These are phyloP conservation scores for Arabis alpina DNA, from an alignment of 345 rosid genomes.

Conservation along the genomic window DNA sequence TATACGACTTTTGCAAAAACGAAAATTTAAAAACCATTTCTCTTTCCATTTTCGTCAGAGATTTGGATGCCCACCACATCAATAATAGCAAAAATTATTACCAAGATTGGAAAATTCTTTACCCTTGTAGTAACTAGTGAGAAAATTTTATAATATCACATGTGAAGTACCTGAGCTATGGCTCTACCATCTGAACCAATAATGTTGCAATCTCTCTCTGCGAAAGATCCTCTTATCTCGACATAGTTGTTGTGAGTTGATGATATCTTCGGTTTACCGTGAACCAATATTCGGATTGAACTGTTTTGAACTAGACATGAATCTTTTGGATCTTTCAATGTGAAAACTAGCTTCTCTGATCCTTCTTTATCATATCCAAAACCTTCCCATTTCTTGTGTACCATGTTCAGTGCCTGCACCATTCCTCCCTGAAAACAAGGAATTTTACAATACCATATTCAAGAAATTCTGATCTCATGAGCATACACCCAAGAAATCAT, in stretches of 20 bases:
- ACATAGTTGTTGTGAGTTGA: conserved; percentile 49
- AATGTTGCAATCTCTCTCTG: conserved; percentile 59
- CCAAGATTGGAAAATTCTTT: background rate
- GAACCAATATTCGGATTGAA: conserved; percentile 50
- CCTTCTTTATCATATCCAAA: conserved; percentile 66
- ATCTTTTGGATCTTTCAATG: conserved; percentile 57
- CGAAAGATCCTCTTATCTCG: conserved; percentile 63
- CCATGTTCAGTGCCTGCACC: conserved; percentile 68
- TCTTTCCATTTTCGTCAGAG: conserved; percentile 12
- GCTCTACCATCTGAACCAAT: conserved; percentile 55
- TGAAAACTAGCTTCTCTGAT: conserved; percentile 58
- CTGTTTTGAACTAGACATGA: conserved; percentile 51
- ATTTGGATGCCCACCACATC: background rate
- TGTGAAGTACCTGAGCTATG: conserved; percentile 57
- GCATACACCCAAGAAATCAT: background rate
- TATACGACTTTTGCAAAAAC: conserved; percentile 6
- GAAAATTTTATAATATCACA: background rate
- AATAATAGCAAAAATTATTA: too few species aligned
- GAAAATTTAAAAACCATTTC: background rate
- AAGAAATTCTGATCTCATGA: background rate
- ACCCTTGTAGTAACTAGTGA: background rate
- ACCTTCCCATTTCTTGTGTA: conserved; percentile 75
- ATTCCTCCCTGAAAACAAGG: conserved; percentile 62
- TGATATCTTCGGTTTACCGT: conserved; percentile 42
- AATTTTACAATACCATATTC: background rate